Evolutionary conservation across 768 basidiomycete species (phyloP).

Genomic region (Lyophyllum atratum): DNA sequence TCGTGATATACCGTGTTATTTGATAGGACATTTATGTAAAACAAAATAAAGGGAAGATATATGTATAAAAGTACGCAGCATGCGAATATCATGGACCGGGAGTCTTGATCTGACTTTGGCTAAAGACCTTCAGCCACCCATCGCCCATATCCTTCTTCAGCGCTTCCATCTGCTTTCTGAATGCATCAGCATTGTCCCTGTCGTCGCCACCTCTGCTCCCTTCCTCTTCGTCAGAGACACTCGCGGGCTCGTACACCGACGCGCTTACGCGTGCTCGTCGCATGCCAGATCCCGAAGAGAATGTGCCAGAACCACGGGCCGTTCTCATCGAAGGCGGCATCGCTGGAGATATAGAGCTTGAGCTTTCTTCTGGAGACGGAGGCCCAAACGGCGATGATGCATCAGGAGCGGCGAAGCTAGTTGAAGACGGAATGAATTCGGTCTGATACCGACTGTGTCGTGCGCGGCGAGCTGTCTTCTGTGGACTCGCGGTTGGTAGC

Average conservation of each 20-base stretch:
- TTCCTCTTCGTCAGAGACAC: slow-evolving; percentile 19
- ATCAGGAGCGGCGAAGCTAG: slow-evolving; percentile 13
- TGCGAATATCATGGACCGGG: slow-evolving; percentile 6
- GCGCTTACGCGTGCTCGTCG: slow-evolving; percentile 59
- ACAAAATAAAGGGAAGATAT: background rate
- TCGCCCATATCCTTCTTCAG: slow-evolving; percentile 89
- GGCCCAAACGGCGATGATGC: slow-evolving; percentile 14
- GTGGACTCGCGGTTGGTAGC: background rate
- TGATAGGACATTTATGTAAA: background rate
- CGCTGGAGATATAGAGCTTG: slow-evolving; percentile 8
- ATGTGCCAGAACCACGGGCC: slow-evolving; percentile 28
- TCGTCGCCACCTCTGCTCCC: slow-evolving; percentile 24
- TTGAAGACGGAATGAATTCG: slow-evolving; percentile 37
- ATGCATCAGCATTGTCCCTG: slow-evolving; percentile 64
- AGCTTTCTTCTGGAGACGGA: slow-evolving; percentile 3
- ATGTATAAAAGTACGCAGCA: background rate
- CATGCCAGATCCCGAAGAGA: slow-evolving; percentile 40
- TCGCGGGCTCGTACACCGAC: slow-evolving; percentile 62
- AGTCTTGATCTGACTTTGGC: slow-evolving; percentile 48
- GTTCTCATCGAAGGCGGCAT: slow-evolving; percentile 16
- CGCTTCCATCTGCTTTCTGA: slow-evolving; percentile 77
- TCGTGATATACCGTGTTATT: background rate
- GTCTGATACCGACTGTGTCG: slow-evolving; percentile 55
- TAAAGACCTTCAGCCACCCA: slow-evolving; percentile 84
- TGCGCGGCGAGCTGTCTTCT: slow-evolving; percentile 25